phyloP scores from a whole-genome alignment of 495 filamentous ascomycete species.

The Penicillium odoratum region DNA sequence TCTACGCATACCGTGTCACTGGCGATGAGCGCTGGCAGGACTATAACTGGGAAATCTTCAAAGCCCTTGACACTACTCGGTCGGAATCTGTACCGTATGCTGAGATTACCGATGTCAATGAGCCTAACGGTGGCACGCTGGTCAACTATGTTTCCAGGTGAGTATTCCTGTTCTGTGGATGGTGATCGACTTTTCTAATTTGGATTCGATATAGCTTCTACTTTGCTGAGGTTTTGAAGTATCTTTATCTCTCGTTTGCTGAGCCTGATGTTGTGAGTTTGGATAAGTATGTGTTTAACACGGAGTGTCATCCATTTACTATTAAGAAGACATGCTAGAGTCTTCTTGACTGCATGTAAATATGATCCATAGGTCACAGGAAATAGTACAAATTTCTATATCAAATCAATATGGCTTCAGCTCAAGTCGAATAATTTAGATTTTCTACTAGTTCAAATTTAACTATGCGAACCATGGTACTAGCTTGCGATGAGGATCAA shows the following conservation, averaged over 20 bases:
- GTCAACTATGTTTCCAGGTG: slow-evolving; percentile 44
- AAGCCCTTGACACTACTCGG: slow-evolving; percentile 58
- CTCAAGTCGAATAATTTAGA: too few relatives aligned
- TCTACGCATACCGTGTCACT: slow-evolving; percentile 47
- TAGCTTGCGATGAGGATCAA: too few relatives aligned
- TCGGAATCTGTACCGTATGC: slow-evolving; percentile 55
- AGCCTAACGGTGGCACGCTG: slow-evolving; percentile 46
- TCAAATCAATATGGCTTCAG: too few relatives aligned
- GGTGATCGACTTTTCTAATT: neutral
- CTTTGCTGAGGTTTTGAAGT: slow-evolving; percentile 53
- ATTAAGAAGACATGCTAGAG: slow-evolving; percentile 15
- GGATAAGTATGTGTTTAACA: slow-evolving; percentile 58
- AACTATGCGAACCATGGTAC: too few relatives aligned
- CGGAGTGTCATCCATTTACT: slow-evolving; percentile 32
- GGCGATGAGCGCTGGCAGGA: slow-evolving; percentile 43
- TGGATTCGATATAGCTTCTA: slow-evolving; percentile 37
- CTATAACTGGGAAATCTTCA: slow-evolving; percentile 45
- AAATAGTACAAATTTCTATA: too few relatives aligned
- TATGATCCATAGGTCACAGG: too few relatives aligned
- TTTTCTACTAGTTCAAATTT: too few relatives aligned
- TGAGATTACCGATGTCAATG: slow-evolving; percentile 61
- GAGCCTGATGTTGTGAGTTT: slow-evolving; percentile 49
- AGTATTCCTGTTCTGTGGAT: neutral
- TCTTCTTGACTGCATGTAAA: neutral
- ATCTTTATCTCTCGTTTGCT: slow-evolving; percentile 54